Evolutionary conservation across 441 rosid species (phyloP).

Genomic region (Melastoma candidum): DNA sequence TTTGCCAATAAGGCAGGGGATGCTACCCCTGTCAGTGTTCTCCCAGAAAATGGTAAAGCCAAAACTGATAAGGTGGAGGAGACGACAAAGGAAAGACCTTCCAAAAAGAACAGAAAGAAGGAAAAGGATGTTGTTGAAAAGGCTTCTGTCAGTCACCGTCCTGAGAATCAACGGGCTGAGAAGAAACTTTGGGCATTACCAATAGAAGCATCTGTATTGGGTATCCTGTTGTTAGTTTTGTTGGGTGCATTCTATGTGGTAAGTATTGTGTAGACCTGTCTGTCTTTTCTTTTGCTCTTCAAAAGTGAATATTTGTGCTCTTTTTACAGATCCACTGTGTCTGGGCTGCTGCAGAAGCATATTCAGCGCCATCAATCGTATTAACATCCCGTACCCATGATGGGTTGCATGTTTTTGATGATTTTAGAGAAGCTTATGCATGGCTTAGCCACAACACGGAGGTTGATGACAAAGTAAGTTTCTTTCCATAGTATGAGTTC

Average conservation of each 20-base stretch:
- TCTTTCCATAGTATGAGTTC: background rate
- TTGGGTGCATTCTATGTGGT: conserved; percentile 99
- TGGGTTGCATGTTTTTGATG: conserved; percentile 95
- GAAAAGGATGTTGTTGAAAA: conserved; percentile 40
- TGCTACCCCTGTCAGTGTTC: conserved; percentile 26
- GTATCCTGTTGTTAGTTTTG: conserved; percentile 72
- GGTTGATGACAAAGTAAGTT: conserved; percentile 90
- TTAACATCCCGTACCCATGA: conserved; percentile 65
- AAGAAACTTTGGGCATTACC: conserved; percentile 88
- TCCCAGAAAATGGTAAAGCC: conserved; percentile 35
- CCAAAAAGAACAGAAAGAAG: conserved; percentile 79
- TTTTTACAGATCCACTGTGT: conserved; percentile 82
- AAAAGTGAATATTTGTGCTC: conserved; percentile 1
- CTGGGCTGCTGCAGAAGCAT: conserved; percentile 99
- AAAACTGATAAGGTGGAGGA: conserved; percentile 50
- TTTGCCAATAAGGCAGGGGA: conserved; percentile 58
- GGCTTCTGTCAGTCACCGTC: conserved; percentile 32
- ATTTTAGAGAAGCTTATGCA: conserved; percentile 95
- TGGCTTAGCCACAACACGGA: conserved; percentile 98
- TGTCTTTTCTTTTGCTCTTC: background rate
- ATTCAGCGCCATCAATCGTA: conserved; percentile 98
- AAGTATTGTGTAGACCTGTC: conserved; percentile 16
- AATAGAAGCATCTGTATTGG: conserved; percentile 62
- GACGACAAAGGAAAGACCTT: conserved; percentile 44
- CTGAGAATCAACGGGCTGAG: conserved; percentile 35